These are phyloP conservation scores for Acorus calamus DNA, from an alignment of 106 monocot species.

Conservation along the genomic window DNA sequence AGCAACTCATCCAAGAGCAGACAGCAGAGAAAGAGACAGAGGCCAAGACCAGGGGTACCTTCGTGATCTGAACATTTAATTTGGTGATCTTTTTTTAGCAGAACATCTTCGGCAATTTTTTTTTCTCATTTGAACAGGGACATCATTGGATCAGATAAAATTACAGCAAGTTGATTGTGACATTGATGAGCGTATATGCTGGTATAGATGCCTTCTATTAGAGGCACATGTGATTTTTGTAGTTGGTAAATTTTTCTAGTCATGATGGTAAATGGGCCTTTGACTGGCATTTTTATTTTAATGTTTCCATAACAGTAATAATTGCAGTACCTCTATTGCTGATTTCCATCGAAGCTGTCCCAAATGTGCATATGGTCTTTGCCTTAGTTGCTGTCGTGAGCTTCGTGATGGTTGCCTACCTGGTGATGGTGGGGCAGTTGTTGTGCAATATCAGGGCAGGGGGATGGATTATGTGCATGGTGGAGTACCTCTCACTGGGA, in stretches of 20 bases:
- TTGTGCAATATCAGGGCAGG: slow-evolving; percentile 8
- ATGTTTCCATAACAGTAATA: slow-evolving; percentile 19
- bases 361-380: slow-evolving; percentile 35
- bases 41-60: slow-evolving; percentile 5
- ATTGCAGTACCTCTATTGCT: slow-evolving; percentile 44
- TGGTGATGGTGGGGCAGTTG: background rate
- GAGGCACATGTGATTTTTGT: no score
- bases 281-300: background rate
- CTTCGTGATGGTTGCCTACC: slow-evolving; percentile 32
- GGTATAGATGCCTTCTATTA: no score
- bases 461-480: slow-evolving; percentile 21
- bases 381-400: slow-evolving; percentile 46
- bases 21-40: slow-evolving; percentile 41
- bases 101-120: background rate
- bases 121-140: no score
- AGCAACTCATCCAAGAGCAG: slow-evolving; percentile 4
- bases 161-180: no score
- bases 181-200: no score
- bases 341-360: slow-evolving; percentile 60
- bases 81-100: background rate
- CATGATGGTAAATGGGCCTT: no score
- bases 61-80: background rate
- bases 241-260: no score
- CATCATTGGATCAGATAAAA: no score
- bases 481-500: background rate